Evolutionary conservation across 2,329 filamentous ascomycete genomes (phyloP), one percentile per base, ranked within the genome.

Genomic region (Teratosphaeria destructans): DNA sequence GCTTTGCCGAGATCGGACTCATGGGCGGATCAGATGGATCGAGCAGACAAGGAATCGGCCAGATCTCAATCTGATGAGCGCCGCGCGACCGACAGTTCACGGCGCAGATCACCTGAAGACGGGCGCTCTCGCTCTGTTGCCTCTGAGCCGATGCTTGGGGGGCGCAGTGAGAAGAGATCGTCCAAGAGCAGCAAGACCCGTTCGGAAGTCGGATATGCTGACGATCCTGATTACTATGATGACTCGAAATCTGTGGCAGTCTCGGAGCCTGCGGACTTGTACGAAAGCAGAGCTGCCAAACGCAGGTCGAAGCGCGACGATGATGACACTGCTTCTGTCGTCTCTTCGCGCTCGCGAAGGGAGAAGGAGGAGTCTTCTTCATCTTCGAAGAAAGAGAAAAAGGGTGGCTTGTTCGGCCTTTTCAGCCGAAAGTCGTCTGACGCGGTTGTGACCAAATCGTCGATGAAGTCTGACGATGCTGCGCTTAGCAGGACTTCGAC

Each of bases 381-480:
- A 14, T 54, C 61, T n/a, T 58, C 62, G 16, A 68, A 67, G 58
- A 70, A 76, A 62, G 77, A 77, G 61, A 75, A 76, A 63, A 76
- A 77, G 55, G 74, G 74, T 55, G 75, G 77, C 12, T 58, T 80
- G 7, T 75, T 79, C 56, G 75, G 77, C 5, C 64, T 79, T 8
- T 79, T 79, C 61, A 70, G 73, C 35, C 73, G 76, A 63, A 79
- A 76, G 67, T 76, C 76, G 2, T 71, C 69, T 49, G 76, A 77
- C 49, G 64, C 66, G 11, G 71, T 74, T 27, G 57, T 65, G n/a
- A 74, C 71, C 56, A 62, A 62, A 26, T 58, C 59, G 27, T 59
- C 57, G 14, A 57, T 43, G 23, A 54, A 64, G 43, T 59, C 58
- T 8, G 66, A 67, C 27, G 65, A 63, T 12, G 59, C 61, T 1